Evolutionary conservation across 2,329 filamentous ascomycete species (phyloP), one percentile per base, ranked within the genome.

Genomic region (Rhinocladiella mackenziei): DNA sequence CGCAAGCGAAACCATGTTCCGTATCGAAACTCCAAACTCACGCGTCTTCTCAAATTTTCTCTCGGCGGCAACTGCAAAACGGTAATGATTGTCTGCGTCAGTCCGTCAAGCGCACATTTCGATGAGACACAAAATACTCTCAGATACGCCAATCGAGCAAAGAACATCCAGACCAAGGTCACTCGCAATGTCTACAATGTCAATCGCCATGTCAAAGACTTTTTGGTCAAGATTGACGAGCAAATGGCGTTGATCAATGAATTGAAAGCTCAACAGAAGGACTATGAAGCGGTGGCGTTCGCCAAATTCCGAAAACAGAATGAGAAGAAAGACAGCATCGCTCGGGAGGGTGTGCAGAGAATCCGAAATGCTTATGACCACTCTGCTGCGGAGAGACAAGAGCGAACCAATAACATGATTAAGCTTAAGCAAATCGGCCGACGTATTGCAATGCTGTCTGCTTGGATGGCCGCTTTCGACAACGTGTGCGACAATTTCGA

Each of bases 181-280:
- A 96, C 92, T n/a, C 83, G 89, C 60, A 98, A 98, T 62, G 89
- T 97, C 17, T 98, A 94, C 71, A 98, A 98, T 64, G 92, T 98
- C 53, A 96, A 98, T 65, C 85, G 92, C 50, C 92, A 98, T 68
- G 92, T 98, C 60, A 98, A 98, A 72, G 92, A 98, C 67, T 98
- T 95, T 69, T 70, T 98, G 63, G 92, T 96, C 72, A 97, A 97
- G 76, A 98, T 98, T 59, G 91, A 98, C 62, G 92, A 98, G 69
- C 91, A 98, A 64, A 89, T 95, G 76, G 84, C 82, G n/a, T 69
- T 96, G 60, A 98, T 98, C 65, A 95, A 94, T 57, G 89, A 97
- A 63, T 78, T 98, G 43, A 89, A 92, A 68, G 85, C 85, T 18
- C 87, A 96, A 64, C 88, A 95, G 62, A 94, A 89, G 63, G 86